Evolutionary conservation across 2,329 filamentous ascomycete species (phyloP).

Genomic region (Botrytis sinoallii): DNA sequence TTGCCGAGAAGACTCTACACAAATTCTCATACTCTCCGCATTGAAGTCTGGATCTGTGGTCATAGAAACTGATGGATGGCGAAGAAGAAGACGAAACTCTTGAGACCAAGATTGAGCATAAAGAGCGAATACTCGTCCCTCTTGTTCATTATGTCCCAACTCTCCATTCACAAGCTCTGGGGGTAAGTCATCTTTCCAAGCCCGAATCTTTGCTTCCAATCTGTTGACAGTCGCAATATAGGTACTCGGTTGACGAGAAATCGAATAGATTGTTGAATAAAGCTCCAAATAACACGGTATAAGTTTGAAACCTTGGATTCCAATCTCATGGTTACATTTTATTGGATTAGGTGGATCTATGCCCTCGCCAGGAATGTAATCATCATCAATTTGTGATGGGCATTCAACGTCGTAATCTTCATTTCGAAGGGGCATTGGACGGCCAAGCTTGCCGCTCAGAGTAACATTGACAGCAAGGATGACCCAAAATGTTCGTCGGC

Average conservation of each 20-base stretch:
- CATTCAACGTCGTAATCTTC: constrained; percentile 79
- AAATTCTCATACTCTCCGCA: constrained; percentile 61
- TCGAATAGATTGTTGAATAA: constrained; percentile 72
- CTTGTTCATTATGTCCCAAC: constrained; percentile 40
- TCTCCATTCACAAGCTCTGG: constrained; percentile 52
- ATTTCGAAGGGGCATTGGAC: constrained; percentile 69
- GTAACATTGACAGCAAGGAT: constrained; percentile 64
- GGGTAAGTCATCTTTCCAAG: constrained; percentile 64
- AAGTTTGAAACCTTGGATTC: constrained; percentile 62
- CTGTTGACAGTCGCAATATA: constrained; percentile 63
- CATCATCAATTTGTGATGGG: constrained; percentile 68
- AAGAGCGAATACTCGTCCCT: constrained; percentile 50
- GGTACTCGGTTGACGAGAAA: constrained; percentile 57
- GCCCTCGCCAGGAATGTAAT: constrained; percentile 55
- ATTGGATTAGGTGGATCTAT: constrained; percentile 55
- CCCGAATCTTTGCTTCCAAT: constrained; percentile 61
- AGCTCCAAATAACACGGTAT: constrained; percentile 68
- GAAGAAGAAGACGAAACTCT: constrained; percentile 57
- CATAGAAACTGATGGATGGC: constrained; percentile 60
- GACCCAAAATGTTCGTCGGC: constrained; percentile 76
- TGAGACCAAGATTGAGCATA: constrained; percentile 53
- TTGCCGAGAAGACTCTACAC: constrained; percentile 61
- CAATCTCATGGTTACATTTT: constrained; percentile 67
- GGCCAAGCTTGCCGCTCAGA: constrained; percentile 72
- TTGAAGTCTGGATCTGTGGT: constrained; percentile 53